phyloP scores from a whole-genome alignment of 2,329 filamentous ascomycete genomes.

The Phoma herbarum region DNA sequence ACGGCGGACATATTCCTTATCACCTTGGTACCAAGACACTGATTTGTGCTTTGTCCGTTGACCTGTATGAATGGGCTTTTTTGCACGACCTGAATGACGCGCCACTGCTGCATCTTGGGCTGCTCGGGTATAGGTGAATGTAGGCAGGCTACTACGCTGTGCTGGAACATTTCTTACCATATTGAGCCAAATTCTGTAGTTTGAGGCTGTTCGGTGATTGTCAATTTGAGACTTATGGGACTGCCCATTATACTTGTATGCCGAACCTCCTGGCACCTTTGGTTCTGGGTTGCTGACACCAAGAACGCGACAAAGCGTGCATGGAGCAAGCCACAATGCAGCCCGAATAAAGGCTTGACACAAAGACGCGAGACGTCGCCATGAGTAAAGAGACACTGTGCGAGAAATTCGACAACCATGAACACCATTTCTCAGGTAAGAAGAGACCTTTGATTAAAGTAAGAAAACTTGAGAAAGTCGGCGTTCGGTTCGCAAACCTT shows the following conservation, averaged over 20 bases:
- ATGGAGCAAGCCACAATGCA: not conserved
- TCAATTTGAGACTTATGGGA: not conserved
- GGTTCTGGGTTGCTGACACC: not conserved
- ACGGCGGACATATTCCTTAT: not conserved
- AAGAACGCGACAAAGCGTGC: not conserved
- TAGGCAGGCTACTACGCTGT: not conserved
- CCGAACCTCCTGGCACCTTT: not conserved
- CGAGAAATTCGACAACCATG: too few relatives aligned
- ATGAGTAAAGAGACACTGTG: not conserved
- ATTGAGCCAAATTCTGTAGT: not conserved
- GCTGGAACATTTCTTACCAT: not conserved
- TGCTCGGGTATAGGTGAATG: conserved; percentile 1
- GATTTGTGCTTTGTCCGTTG: not conserved
- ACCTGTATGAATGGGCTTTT: not conserved
- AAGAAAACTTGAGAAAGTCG: too few relatives aligned
- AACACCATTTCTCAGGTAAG: too few relatives aligned
- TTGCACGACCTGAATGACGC: not conserved
- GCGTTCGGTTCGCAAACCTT: too few relatives aligned
- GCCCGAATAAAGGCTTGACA: not conserved
- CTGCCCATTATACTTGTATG: not conserved
- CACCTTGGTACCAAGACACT: not conserved
- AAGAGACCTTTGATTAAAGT: too few relatives aligned
- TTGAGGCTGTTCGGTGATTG: too few relatives aligned
- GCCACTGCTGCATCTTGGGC: not conserved
- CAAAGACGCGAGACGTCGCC: not conserved